Evolutionary conservation across 2,329 filamentous ascomycete species (phyloP).

Genomic region (Chaetomium sp.): DNA sequence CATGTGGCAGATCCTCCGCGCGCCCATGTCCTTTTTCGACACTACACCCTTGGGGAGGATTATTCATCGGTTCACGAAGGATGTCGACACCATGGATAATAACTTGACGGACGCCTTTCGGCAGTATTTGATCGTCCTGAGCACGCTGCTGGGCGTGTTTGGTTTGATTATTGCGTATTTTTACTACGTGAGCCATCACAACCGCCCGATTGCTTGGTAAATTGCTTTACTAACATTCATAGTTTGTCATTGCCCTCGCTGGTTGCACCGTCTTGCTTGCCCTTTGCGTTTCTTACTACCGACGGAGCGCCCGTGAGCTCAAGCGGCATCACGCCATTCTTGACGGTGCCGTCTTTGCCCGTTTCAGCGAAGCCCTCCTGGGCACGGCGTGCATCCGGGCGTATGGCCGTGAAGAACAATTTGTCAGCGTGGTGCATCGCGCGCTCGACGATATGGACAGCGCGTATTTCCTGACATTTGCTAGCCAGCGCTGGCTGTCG

Average conservation of each 20-base stretch:
- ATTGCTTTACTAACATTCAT: no score
- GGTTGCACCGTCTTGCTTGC: slow-evolving; percentile 70
- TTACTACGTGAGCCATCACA: slow-evolving; percentile 49
- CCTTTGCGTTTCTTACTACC: slow-evolving; percentile 79
- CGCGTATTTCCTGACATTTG: slow-evolving; percentile 91
- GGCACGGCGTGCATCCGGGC: slow-evolving; percentile 82
- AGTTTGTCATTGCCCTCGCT: slow-evolving; percentile 56
- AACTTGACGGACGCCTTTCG: slow-evolving; percentile 80
- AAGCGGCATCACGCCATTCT: slow-evolving; percentile 91
- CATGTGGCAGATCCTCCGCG: slow-evolving; percentile 64
- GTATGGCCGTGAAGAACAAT: slow-evolving; percentile 76
- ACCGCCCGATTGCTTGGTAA: no score
- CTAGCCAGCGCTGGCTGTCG: slow-evolving; percentile 90
- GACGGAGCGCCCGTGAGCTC: slow-evolving; percentile 83
- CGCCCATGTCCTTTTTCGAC: slow-evolving; percentile 89
- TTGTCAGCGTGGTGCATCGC: slow-evolving; percentile 60
- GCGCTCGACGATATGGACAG: slow-evolving; percentile 88
- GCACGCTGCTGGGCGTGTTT: slow-evolving; percentile 77
- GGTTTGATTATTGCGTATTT: slow-evolving; percentile 88
- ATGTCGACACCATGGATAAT: slow-evolving; percentile 96
- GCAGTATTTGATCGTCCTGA: slow-evolving; percentile 84
- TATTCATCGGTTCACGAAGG: slow-evolving; percentile 91
- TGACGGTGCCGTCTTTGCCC: slow-evolving; percentile 80
- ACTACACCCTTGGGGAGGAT: slow-evolving; percentile 93
- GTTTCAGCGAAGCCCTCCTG: slow-evolving; percentile 81